Percentiles rank a stretch among this genome's conserved stretches.
These are phyloP conservation scores for Colletotrichum cordylinicola DNA, from an alignment of 2,329 filamentous ascomycete genomes.

Conservation along the genomic window DNA sequence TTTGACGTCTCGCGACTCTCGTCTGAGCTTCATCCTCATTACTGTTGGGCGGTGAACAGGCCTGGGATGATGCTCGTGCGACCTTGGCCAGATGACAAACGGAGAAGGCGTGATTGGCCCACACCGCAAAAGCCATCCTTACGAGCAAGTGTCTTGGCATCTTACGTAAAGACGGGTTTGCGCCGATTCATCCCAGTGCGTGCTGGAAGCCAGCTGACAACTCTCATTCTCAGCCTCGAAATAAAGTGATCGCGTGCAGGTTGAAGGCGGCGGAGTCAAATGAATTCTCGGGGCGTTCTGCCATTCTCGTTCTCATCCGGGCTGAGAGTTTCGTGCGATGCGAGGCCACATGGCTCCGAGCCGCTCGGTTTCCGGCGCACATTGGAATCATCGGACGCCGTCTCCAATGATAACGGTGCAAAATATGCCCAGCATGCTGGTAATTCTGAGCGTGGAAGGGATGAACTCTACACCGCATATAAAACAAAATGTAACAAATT, in stretches of 20 bases:
- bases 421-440: neutral
- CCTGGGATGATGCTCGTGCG: neutral
- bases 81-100: neutral
- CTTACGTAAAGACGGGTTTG: neutral
- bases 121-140: neutral
- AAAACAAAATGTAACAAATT: neutral
- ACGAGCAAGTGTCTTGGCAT: neutral
- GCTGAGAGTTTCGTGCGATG: neutral
- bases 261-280: neutral
- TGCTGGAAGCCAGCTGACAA: neutral
- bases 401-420: neutral
- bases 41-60: neutral
- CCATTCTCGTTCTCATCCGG: neutral
- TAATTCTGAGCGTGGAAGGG: neutral
- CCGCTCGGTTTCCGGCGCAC: neutral
- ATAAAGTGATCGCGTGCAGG: neutral
- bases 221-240: accelerated
- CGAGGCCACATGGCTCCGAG: neutral
- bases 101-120: neutral
- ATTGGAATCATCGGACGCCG: neutral
- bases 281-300: no score
- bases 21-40: neutral
- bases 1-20: neutral
- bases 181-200: neutral
- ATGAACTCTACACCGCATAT: neutral